Evolutionary conservation across 345 rosid species (phyloP).

Genomic region (Moricandia moricandioides): DNA sequence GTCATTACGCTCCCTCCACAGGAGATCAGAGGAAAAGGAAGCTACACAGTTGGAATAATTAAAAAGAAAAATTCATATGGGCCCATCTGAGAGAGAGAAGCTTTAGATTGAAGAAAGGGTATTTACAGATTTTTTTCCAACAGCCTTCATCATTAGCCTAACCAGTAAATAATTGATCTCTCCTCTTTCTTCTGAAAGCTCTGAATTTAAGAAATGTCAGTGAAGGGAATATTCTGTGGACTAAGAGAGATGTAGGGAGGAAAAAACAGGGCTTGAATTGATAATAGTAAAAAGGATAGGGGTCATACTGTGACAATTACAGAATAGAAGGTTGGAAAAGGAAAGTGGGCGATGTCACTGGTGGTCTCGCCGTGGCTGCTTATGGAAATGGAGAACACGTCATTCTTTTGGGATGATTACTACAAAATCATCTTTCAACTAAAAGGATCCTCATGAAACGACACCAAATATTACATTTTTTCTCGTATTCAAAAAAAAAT

Average conservation of each 20-base stretch:
- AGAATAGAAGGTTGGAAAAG: not conserved
- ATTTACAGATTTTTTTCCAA: slow-evolving; percentile 26
- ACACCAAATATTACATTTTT: too few species aligned
- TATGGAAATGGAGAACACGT: slow-evolving; percentile 35
- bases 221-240: not conserved
- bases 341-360: not conserved
- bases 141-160: slow-evolving; percentile 32
- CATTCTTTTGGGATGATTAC: not conserved
- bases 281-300: not conserved
- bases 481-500: too few species aligned
- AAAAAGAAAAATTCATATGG: slow-evolving; percentile 7
- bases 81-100: slow-evolving; percentile 29
- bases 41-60: slow-evolving; percentile 26
- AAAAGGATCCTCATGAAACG: too few species aligned
- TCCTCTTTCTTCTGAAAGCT: slow-evolving; percentile 28
- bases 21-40: not conserved
- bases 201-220: slow-evolving; percentile 38
- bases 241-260: not conserved
- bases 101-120: slow-evolving; percentile 39
- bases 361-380: not conserved
- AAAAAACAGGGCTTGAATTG: not conserved
- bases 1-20: slow-evolving; percentile 13
- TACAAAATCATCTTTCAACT: too few species aligned
- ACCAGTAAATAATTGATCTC: slow-evolving; percentile 15
- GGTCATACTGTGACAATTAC: not conserved